phyloP scores from a whole-genome alignment of 805 yeast species.

The Vanderwaltozyma tropicalis region DNA sequence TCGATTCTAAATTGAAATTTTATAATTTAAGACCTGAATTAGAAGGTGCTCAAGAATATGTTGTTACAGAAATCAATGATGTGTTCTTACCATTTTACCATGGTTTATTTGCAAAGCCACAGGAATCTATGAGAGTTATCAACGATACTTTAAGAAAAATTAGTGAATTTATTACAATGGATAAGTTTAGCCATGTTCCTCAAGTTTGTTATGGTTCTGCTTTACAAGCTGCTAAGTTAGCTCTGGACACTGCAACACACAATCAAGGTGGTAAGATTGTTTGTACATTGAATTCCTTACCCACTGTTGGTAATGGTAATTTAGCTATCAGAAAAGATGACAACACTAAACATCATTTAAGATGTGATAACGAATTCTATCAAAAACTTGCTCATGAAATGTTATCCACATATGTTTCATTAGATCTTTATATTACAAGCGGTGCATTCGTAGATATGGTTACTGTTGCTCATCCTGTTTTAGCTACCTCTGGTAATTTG shows the following conservation, averaged over 20 bases:
- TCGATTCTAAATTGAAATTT: constrained; percentile 58
- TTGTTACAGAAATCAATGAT: constrained; percentile 48
- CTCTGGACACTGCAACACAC: constrained; percentile 37
- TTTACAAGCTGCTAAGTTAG: constrained; percentile 49
- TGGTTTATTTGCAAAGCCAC: constrained; percentile 74
- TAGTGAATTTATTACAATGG: constrained; percentile 28
- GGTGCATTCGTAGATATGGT: constrained; percentile 58
- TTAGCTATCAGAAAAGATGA: constrained; percentile 33
- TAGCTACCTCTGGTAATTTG: constrained; percentile 59
- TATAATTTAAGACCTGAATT: constrained; percentile 50
- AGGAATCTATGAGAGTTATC: constrained; percentile 50
- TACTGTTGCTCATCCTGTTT: constrained; percentile 51
- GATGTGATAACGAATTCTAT: constrained; percentile 53
- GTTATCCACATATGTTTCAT: constrained; percentile 48
- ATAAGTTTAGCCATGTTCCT: constrained; percentile 16
- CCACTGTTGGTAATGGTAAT: constrained; percentile 72
- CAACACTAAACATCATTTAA: constrained; percentile 42
- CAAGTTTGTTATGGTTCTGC: constrained; percentile 77
- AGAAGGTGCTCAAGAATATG: constrained; percentile 44
- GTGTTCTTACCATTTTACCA: constrained; percentile 57
- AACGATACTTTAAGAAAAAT: constrained; percentile 50
- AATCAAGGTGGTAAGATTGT: constrained; percentile 76
- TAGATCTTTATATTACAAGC: constrained; percentile 65
- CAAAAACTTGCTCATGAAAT: constrained; percentile 47
- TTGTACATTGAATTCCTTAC: constrained; percentile 52